Percentiles rank a stretch among this genome's conserved stretches.
Conservation (phyloP, 768 basidiomycete genomes). For the Megacollybia marginata region DNA sequence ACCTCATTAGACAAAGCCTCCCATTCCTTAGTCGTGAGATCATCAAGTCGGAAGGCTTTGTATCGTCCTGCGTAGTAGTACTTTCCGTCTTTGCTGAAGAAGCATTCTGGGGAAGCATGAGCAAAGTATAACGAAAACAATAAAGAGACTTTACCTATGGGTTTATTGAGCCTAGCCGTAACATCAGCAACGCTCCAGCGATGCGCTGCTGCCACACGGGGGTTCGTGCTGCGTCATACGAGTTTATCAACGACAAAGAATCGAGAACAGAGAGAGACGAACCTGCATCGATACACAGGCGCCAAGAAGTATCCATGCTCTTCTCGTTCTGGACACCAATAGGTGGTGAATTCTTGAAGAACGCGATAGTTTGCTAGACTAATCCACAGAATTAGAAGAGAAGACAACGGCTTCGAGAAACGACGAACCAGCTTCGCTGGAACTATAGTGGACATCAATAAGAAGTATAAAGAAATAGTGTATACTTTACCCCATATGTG, state of each 20-base stretch:
- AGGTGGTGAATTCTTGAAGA: conserved; percentile 58
- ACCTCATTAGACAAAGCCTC: conserved; percentile 60
- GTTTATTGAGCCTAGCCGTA: conserved; percentile 46
- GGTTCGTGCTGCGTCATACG: conserved; percentile 47
- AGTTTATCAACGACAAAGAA: too few species aligned
- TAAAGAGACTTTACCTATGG: conserved; percentile 42
- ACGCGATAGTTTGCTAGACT: conserved; percentile 65
- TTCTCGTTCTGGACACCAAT: conserved; percentile 77
- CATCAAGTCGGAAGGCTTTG: conserved; percentile 55
- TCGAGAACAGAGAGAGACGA: too few species aligned
- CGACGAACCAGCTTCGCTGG: too few species aligned
- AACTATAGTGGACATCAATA: background rate
- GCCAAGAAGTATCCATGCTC: conserved; percentile 76
- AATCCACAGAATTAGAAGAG: background rate
- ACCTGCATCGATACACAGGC: conserved; percentile 63
- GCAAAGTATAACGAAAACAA: background rate
- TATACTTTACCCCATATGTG: conserved; percentile 44
- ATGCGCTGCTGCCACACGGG: conserved; percentile 69
- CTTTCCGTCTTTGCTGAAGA: conserved; percentile 71
- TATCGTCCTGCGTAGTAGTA: conserved; percentile 87
- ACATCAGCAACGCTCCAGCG: conserved; percentile 66
- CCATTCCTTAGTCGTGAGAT: conserved; percentile 65
- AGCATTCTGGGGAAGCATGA: conserved; percentile 47
- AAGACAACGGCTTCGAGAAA: too few species aligned
- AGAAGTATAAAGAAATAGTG: background rate